Base-by-base conservation (phyloP, 2,329 filamentous ascomycete species). In the Ustilaginoidea virens region DNA sequence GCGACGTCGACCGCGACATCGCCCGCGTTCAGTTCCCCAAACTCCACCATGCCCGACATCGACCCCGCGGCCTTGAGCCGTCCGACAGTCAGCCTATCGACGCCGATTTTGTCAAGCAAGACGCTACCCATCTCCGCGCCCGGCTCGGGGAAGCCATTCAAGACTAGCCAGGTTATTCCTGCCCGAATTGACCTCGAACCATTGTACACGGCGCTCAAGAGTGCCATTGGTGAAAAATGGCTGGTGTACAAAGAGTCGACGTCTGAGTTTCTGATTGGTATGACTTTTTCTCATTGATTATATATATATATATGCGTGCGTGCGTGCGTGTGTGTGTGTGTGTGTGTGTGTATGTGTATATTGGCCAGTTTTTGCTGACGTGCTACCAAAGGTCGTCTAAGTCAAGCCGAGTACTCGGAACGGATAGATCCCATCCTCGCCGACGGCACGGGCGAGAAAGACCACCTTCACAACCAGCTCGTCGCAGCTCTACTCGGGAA, bases 51-150 rank as follows among this genome's bases (percentile, higher is more conserved):
- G 72, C 71, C 72, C 44, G 73, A 77, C 56, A 77, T 78, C 56
- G 73, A 77, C 59, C 73, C 73, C 45, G 70, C 73, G 58, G 71
- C 73, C 39, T 53, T 78, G 44, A 75, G 70, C 60, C 69, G 71
- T 45, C 66, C 69, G 36, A 55, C 69, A 27, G 50, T 65, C 48
- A 63, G 55, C 49, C 59, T 73, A 31, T 60, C 68, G 25, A 74
- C 71, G 5, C 69, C 73, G 34, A 58, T 70, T 23, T 51, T 76
- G 33, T 53, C 66, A 34, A 60, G 56, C 25, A 75, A 75, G 46
- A 58, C 67, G 28, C 61, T 75, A 39, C 62, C 62, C 25, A 58
- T 68, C 31, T 61, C 65, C 22, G 56, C 61, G 2, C 53, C 64
- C 2, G 53, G 51, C 29, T 53, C 59, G 12, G 53, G 56, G 32